Percentiles rank a stretch among this genome's conserved stretches.
Conservation (phyloP, 2,329 filamentous ascomycete species). For the Aspergillus fijiensis region DNA sequence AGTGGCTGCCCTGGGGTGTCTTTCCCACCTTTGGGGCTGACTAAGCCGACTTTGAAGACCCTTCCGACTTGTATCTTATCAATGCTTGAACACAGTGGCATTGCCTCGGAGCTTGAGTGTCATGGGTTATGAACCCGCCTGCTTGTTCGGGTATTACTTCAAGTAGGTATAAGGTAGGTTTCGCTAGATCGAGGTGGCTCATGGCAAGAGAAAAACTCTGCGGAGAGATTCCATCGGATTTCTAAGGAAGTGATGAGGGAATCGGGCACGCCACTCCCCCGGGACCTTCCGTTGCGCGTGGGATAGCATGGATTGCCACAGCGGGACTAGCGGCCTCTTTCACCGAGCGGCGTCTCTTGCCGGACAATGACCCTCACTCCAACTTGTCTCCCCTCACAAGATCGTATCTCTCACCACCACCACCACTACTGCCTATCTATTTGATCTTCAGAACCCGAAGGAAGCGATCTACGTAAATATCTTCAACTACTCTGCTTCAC, state of each 20-base stretch:
- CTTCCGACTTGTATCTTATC: neutral
- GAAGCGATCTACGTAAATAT: neutral
- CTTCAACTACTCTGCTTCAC: neutral
- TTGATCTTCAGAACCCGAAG: neutral
- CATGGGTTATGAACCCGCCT: neutral
- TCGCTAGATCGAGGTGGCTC: neutral
- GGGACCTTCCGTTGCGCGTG: constrained; percentile 18
- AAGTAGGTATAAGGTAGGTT: neutral
- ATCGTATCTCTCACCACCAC: too few relatives aligned
- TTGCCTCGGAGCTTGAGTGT: too few relatives aligned
- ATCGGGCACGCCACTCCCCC: constrained; percentile 8
- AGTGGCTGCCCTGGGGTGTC: constrained; percentile 11
- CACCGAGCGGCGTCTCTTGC: neutral
- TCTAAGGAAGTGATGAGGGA: neutral
- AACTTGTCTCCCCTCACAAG: neutral
- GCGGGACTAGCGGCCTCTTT: constrained; percentile 2
- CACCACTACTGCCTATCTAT: neutral
- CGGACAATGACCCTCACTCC: neutral
- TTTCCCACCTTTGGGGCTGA: neutral
- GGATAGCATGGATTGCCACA: constrained; percentile 18
- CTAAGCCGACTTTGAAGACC: neutral
- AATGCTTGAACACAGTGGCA: neutral
- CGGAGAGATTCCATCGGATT: neutral
- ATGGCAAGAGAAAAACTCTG: neutral
- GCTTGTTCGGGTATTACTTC: neutral